phyloP scores from a whole-genome alignment of 768 basidiomycete genomes.

The Auricularia heimuer region DNA sequence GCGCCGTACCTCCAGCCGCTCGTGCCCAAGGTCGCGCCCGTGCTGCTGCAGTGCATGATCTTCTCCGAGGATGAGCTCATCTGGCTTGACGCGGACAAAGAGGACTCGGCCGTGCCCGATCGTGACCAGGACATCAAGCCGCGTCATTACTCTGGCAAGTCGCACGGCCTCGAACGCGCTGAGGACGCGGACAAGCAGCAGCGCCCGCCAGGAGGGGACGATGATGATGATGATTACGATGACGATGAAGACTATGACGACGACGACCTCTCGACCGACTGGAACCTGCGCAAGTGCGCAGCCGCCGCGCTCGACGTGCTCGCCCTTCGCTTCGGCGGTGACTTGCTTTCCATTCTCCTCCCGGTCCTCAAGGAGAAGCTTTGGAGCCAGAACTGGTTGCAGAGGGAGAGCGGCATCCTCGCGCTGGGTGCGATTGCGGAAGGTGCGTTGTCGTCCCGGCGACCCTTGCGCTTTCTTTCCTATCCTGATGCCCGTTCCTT shows the following conservation, averaged over 20 bases:
- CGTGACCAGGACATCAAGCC: constrained; percentile 96
- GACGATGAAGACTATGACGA: constrained; percentile 85
- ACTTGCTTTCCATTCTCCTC: constrained; percentile 79
- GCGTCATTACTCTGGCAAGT: constrained; percentile 77
- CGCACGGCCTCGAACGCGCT: constrained; percentile 69
- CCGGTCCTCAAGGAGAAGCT: constrained; percentile 87
- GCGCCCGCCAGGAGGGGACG: constrained; percentile 59
- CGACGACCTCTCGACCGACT: constrained; percentile 94
- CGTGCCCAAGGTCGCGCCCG: constrained; percentile 84
- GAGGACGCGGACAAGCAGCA: constrained; percentile 39
- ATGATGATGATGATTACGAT: constrained; percentile 83
- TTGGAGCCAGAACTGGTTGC: constrained; percentile 87
- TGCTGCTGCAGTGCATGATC: constrained; percentile 94
- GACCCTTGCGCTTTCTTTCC: too few species aligned
- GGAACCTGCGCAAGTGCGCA: constrained; percentile 97
- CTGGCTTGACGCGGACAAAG: constrained; percentile 81
- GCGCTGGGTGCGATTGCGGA: constrained; percentile 98
- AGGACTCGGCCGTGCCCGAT: constrained; percentile 78
- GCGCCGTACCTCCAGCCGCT: constrained; percentile 76
- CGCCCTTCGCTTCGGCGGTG: constrained; percentile 85
- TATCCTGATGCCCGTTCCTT: not conserved
- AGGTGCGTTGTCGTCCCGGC: constrained; percentile 41
- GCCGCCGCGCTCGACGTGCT: constrained; percentile 96
- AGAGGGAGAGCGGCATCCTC: constrained; percentile 90
- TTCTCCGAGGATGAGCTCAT: constrained; percentile 95